Conservation (phyloP, 495 filamentous ascomycete species). For the Aspergillus mulundensis region DNA sequence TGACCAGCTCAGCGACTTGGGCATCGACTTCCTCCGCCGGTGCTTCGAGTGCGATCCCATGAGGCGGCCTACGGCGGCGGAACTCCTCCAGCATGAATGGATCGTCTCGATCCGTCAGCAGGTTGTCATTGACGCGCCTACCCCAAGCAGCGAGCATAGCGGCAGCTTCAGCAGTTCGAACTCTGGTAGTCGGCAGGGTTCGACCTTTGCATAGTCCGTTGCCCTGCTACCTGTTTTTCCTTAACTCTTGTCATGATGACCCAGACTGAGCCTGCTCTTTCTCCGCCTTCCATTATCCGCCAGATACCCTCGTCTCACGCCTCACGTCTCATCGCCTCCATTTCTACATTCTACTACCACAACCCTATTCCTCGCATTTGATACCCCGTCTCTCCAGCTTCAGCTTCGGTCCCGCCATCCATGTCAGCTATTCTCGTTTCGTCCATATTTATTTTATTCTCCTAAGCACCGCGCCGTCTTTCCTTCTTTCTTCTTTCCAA, state of each 20-base stretch:
- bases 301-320: neutral
- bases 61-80: slow-evolving; percentile 74
- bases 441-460: too few species aligned
- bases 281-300: neutral
- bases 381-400: neutral
- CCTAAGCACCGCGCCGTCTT: too few species aligned
- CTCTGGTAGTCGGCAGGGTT: slow-evolving; percentile 34
- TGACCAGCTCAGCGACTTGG: slow-evolving; percentile 79
- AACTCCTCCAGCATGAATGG: slow-evolving; percentile 95
- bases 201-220: slow-evolving; percentile 23
- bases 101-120: slow-evolving; percentile 67
- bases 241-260: too few species aligned
- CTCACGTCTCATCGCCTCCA: neutral
- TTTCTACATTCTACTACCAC: neutral
- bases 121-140: slow-evolving; percentile 51
- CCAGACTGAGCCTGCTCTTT: neutral
- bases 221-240: too few species aligned
- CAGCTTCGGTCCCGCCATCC: too few species aligned
- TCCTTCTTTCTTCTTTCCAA: too few species aligned
- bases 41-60: slow-evolving; percentile 87
- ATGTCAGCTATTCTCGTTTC: too few species aligned
- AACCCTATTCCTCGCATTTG: neutral
- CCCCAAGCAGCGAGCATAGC: slow-evolving; percentile 41
- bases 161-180: slow-evolving; percentile 27
- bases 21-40: slow-evolving; percentile 81